These are phyloP conservation scores for Yarrowia sp. DNA, from an alignment of 805 yeast genomes.

Conservation along the genomic window DNA sequence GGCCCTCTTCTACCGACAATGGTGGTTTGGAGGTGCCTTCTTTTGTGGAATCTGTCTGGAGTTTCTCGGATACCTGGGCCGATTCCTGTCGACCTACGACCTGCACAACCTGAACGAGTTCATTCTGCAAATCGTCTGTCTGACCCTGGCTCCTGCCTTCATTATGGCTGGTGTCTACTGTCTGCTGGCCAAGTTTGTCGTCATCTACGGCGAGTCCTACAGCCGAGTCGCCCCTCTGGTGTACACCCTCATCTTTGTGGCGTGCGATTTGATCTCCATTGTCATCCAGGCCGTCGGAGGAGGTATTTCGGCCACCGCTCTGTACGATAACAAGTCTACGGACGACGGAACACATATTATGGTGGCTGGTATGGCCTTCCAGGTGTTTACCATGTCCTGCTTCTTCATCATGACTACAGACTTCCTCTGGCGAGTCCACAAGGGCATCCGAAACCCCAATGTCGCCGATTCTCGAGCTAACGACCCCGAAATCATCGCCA, in stretches of 20 bases:
- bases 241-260: slow-evolving; percentile 69
- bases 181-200: slow-evolving; percentile 68
- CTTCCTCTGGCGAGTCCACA: slow-evolving; percentile 48
- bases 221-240: slow-evolving; percentile 61
- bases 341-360: slow-evolving; percentile 65
- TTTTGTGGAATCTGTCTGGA: slow-evolving; percentile 63
- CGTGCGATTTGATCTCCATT: slow-evolving; percentile 70
- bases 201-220: slow-evolving; percentile 61
- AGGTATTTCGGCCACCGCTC: slow-evolving; percentile 61
- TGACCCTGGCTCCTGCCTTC: slow-evolving; percentile 83
- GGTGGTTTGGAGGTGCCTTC: slow-evolving; percentile 68
- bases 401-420: slow-evolving; percentile 61
- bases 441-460: slow-evolving; percentile 32
- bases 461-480: slow-evolving; percentile 15
- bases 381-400: slow-evolving; percentile 70
- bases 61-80: slow-evolving; percentile 69
- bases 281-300: slow-evolving; percentile 79
- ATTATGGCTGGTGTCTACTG: slow-evolving; percentile 84
- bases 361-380: slow-evolving; percentile 80
- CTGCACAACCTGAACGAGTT: slow-evolving; percentile 54
- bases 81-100: slow-evolving; percentile 57
- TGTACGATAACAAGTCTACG: slow-evolving; percentile 51
- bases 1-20: slow-evolving; percentile 59
- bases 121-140: slow-evolving; percentile 67
- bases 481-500: slow-evolving; percentile 30